phyloP scores from a whole-genome alignment of 345 rosid species.

The Clarkia xantiana region DNA sequence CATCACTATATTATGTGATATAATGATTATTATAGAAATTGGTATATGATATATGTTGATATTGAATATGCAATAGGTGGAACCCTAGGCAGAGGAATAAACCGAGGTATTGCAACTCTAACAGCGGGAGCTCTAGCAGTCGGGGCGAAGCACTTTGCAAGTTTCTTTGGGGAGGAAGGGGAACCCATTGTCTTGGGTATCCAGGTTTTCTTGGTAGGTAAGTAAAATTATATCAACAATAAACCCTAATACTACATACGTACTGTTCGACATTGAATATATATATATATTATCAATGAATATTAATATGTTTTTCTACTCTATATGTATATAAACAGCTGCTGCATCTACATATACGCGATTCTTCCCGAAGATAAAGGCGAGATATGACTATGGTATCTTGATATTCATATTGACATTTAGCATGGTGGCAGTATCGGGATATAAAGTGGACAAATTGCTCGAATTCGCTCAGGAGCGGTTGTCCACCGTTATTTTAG shows the following conservation, averaged over 20 bases:
- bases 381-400: constrained; percentile 78
- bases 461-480: constrained; percentile 38
- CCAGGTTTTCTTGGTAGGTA: constrained; percentile 56
- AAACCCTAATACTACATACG: not conserved
- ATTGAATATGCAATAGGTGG: constrained; percentile 27
- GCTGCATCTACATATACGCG: constrained; percentile 51
- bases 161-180: constrained; percentile 39
- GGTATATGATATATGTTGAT: not conserved
- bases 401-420: constrained; percentile 68
- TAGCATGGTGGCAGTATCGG: constrained; percentile 60
- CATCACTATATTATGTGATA: too few relatives aligned
- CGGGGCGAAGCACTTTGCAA: constrained; percentile 49
- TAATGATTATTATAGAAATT: not conserved
- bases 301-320: not conserved
- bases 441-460: constrained; percentile 40
- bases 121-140: constrained; percentile 46
- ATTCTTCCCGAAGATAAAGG: constrained; percentile 59
- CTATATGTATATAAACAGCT: constrained; percentile 18
- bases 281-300: too few relatives aligned
- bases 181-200: constrained; percentile 52
- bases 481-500: constrained; percentile 49
- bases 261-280: not conserved
- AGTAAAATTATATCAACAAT: too few relatives aligned
- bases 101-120: constrained; percentile 61
- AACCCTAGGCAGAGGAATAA: constrained; percentile 48